Evolutionary conservation across 2,329 filamentous ascomycete genomes (phyloP), one percentile per base, ranked within the genome.

Genomic region (Calonectria honghensis): DNA sequence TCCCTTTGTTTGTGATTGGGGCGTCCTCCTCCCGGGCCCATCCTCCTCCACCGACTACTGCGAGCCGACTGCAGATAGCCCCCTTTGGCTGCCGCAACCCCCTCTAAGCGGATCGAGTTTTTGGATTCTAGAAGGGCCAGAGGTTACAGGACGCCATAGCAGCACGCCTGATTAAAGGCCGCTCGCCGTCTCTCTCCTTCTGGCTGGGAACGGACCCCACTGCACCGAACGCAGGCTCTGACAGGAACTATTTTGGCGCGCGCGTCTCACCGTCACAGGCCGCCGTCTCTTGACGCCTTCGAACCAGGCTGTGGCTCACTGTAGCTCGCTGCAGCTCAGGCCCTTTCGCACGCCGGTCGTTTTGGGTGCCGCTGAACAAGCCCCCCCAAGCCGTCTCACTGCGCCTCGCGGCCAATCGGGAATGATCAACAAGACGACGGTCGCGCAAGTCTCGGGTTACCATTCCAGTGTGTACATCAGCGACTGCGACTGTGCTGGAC

Each of bases 351-450:
- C 68, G 68, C 68, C 68, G 72, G 72, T 64, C 68, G 72, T 73
- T 73, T 69, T 71, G 72, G 41, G 59, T 68, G 72, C 50, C 61
- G 52, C 69, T 57, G 39, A 41, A 45, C 69, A 57, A 74, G 31
- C 69, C 69, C 73, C 50, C 59, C 48, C 35, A 45, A 13, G 54
- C 64, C 48, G 37, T 35, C 39, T 63, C 51, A 31, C 61, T 59
- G 57, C 48, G 41, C 45, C n/a, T 61, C 70, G 24, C 54, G 57
- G 73, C 76, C 74, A 72, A 74, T 75, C 61, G 75, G 79, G 78
- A 80, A 81, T 79, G 79, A 79, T 78, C 76, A 81, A 75, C 72
- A 70, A 77, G 69, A 70, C 71, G 65, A 68, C 70, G 74, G 77
- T 80, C 77, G 70, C 76, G 72, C 74, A 79, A 78, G 69, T 74